phyloP scores from a whole-genome alignment of 2,329 filamentous ascomycete genomes.

The Lasiodiplodia sp. region DNA sequence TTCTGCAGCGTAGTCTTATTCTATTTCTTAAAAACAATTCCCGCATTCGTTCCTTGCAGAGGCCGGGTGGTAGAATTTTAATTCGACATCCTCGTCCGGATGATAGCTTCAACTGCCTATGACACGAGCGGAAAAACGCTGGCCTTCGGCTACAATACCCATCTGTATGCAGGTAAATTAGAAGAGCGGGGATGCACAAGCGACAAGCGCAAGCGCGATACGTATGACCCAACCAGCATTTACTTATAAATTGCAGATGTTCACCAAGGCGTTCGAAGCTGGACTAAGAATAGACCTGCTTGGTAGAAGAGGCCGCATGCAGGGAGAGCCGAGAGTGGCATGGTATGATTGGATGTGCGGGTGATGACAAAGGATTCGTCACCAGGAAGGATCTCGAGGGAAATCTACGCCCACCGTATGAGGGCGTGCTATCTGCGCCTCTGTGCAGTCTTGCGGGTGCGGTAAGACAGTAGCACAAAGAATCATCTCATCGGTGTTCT shows the following conservation, averaged over 20 bases:
- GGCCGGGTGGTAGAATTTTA: background rate
- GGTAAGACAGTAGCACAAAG: background rate
- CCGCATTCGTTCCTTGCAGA: background rate
- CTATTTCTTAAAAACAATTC: background rate
- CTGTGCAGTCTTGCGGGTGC: background rate
- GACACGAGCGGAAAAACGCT: too few species aligned
- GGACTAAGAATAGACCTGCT: conserved; percentile 12
- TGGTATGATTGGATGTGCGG: background rate
- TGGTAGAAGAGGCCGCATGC: background rate
- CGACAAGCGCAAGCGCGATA: too few species aligned
- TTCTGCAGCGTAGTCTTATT: background rate
- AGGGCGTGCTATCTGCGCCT: conserved; percentile 1
- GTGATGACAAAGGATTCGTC: conserved; percentile 19
- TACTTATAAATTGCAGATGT: background rate
- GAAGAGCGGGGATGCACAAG: too few species aligned
- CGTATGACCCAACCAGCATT: background rate
- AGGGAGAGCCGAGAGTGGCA: background rate
- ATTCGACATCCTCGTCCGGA: too few species aligned
- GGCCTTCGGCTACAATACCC: too few species aligned
- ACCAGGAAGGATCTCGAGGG: background rate
- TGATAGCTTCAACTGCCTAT: too few species aligned
- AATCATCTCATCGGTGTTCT: background rate
- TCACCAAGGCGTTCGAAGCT: conserved; percentile 14
- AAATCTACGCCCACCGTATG: background rate
- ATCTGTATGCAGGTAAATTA: too few species aligned